Percentiles rank a stretch among this genome's conserved stretches.
These are phyloP conservation scores for Talaromyces trachyspermus DNA, from an alignment of 495 filamentous ascomycete genomes.

Conservation along the genomic window DNA sequence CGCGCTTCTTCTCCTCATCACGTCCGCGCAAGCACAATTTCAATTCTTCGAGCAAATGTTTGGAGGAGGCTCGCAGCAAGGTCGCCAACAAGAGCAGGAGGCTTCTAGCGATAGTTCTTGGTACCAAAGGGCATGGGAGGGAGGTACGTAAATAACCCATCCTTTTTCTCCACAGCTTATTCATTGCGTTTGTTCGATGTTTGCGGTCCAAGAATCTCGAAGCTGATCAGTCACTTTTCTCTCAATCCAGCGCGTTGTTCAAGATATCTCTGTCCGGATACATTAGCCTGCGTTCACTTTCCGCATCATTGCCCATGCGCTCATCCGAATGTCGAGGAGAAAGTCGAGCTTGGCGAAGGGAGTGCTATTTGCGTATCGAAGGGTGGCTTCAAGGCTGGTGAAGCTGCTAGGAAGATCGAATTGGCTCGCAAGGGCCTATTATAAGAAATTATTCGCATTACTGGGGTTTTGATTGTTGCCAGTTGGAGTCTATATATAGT, in stretches of 20 bases:
- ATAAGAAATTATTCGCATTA: conserved; percentile 28
- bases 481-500: no score
- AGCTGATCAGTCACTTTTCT: neutral
- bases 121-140: conserved; percentile 67
- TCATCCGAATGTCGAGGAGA: conserved; percentile 74
- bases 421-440: conserved; percentile 77
- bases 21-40: conserved; percentile 62
- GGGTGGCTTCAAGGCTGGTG: conserved; percentile 70
- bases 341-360: conserved; percentile 78
- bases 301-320: conserved; percentile 91
- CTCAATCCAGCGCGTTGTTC: conserved; percentile 57
- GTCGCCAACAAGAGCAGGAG: conserved; percentile 59
- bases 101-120: conserved; percentile 67
- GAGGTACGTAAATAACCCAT: conserved; percentile 33
- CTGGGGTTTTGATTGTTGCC: no score
- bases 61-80: conserved; percentile 50
- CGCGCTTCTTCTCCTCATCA: conserved; percentile 41
- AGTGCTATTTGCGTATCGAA: conserved; percentile 73
- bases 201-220: no score
- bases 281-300: conserved; percentile 83
- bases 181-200: no score
- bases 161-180: neutral
- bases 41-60: conserved; percentile 89
- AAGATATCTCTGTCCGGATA: conserved; percentile 87
- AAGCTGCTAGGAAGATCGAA: conserved; percentile 71